phyloP scores from a whole-genome alignment of 78 protist genomes.

The Neovahlkampfia damariscottae region DNA sequence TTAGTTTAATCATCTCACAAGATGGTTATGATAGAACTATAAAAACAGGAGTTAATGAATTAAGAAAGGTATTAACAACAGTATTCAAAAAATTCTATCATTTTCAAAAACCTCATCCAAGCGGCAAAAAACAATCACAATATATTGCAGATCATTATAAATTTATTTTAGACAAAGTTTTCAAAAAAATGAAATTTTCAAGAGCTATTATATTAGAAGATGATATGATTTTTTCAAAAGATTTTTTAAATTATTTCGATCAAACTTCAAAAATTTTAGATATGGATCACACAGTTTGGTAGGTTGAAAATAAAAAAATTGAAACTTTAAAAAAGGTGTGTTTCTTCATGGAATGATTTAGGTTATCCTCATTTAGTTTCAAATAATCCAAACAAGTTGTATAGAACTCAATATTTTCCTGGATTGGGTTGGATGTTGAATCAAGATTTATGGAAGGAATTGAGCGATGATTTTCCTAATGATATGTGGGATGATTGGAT shows the following conservation, averaged over 20 bases:
- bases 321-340: no score
- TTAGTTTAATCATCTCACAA: no score
- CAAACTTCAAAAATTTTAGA: conserved; percentile 23
- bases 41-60: no score
- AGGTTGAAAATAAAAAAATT: no score
- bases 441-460: conserved; percentile 21
- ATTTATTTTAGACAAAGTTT: not conserved
- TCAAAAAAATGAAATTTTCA: not conserved
- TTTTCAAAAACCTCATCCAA: no score
- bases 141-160: conserved; percentile 15
- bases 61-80: no score
- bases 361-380: conserved; percentile 2
- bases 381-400: not conserved
- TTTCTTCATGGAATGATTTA: conserved; percentile 63
- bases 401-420: conserved; percentile 36
- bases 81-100: no score
- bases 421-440: conserved; percentile 58
- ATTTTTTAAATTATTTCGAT: conserved; percentile 39
- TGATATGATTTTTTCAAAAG: conserved; percentile 32
- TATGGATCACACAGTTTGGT: conserved; percentile 20
- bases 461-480: conserved; percentile 2
- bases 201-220: conserved; percentile 41
- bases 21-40: no score
- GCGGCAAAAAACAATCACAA: no score
- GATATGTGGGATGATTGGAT: conserved; percentile 51